phyloP scores from a whole-genome alignment of 2,329 filamentous ascomycete species.

The Fonsecaea monophora region DNA sequence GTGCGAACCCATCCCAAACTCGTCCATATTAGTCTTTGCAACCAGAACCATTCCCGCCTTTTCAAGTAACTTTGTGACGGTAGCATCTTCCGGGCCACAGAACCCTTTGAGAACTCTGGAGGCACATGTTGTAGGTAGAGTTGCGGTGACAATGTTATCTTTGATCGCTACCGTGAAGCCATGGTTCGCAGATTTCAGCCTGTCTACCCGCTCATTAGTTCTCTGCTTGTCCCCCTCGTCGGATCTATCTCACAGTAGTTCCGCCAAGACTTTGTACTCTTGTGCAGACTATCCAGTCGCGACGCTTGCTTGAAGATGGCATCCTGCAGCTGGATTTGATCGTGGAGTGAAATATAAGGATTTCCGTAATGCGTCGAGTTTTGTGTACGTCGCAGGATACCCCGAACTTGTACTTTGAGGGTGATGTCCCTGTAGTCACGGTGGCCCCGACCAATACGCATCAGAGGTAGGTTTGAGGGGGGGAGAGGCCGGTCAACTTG shows the following conservation, averaged over 20 bases:
- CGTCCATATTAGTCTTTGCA: slow-evolving; percentile 92
- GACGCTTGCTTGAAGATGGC: slow-evolving; percentile 12
- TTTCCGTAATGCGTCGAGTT: slow-evolving; percentile 23
- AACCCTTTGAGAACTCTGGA: slow-evolving; percentile 76
- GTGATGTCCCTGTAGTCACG: slow-evolving; percentile 23
- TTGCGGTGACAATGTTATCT: slow-evolving; percentile 74
- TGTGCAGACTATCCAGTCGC: slow-evolving; percentile 7
- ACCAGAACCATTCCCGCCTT: slow-evolving; percentile 67
- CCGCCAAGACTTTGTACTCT: slow-evolving; percentile 14
- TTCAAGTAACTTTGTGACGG: slow-evolving; percentile 73
- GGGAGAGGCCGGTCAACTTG: slow-evolving; percentile 4
- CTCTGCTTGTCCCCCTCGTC: neutral
- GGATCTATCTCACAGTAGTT: slow-evolving; percentile 17
- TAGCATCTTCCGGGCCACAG: slow-evolving; percentile 79
- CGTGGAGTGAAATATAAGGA: slow-evolving; percentile 22
- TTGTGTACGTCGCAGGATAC: slow-evolving; percentile 19
- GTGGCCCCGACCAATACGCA: slow-evolving; percentile 26
- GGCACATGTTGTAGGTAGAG: slow-evolving; percentile 79
- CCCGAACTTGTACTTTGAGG: slow-evolving; percentile 13
- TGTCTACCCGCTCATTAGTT: slow-evolving; percentile 19
- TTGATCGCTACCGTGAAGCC: slow-evolving; percentile 66
- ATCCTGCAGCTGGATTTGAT: slow-evolving; percentile 13
- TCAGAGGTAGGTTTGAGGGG: slow-evolving; percentile 9
- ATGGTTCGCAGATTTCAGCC: slow-evolving; percentile 30
- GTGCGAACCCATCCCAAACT: slow-evolving; percentile 94